A percentile compares a stretch with the other conserved stretches of the same genome.
These are phyloP conservation scores for thale cress (Arabidopsis thaliana) DNA, from an alignment of 345 rosid genomes.

Conservation along the genomic window TAIR10.1 NC_003074.8:19422501-19423000, in stretches of 20 bases:
- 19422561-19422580: slow-evolving; percentile 86
- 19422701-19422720: slow-evolving; percentile 61
- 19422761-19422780: slow-evolving; percentile 51
- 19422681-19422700: slow-evolving; percentile 11
- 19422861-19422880: slow-evolving; percentile 1
- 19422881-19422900: slow-evolving; percentile 5
- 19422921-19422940: slow-evolving; percentile 19
- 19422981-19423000: slow-evolving; percentile 35
- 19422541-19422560: slow-evolving; percentile 70
- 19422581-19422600: slow-evolving; percentile 84
- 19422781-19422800: slow-evolving; percentile 36
- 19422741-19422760: slow-evolving; percentile 68
- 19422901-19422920: slow-evolving; percentile 6
- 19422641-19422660: slow-evolving; percentile 56
- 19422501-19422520: slow-evolving; percentile 70
- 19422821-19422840: slow-evolving; percentile 60
- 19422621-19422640: slow-evolving; percentile 74
- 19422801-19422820: slow-evolving; percentile 37
- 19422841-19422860: slow-evolving; percentile 52
- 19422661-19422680: slow-evolving; percentile 11
- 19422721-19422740: slow-evolving; percentile 88
- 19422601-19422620: slow-evolving; percentile 62
- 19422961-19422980: slow-evolving; percentile 31
- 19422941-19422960: slow-evolving; percentile 10
- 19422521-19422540: slow-evolving; percentile 85